A percentile compares a stretch with the other conserved stretches of the same genome.
These are phyloP conservation scores for Simmondsia chinensis DNA, from an alignment of 148 eudicot genomes.

Conservation along the genomic window DNA sequence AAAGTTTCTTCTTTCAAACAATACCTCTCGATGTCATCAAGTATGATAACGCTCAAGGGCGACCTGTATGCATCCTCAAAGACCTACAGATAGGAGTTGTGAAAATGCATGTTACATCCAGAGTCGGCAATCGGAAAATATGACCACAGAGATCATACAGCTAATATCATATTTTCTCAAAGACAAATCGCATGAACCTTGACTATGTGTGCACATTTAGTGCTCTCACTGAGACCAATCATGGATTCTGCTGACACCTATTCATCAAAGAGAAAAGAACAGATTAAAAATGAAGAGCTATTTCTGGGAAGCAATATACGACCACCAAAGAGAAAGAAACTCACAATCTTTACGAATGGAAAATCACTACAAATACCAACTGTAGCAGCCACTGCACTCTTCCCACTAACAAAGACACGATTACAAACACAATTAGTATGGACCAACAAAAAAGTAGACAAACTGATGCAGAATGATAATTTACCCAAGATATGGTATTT, in stretches of 20 bases:
- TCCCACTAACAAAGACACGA: slow-evolving; percentile 46
- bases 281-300: too few relatives aligned
- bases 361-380: slow-evolving; percentile 95
- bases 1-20: not conserved
- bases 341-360: slow-evolving; percentile 93
- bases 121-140: too few relatives aligned
- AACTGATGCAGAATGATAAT: not conserved
- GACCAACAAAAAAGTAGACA: not conserved
- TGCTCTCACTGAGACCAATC: slow-evolving; percentile 89
- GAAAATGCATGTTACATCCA: too few relatives aligned
- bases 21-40: slow-evolving; percentile 93
- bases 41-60: slow-evolving; percentile 76
- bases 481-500: too few relatives aligned
- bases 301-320: not conserved
- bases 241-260: slow-evolving; percentile 94
- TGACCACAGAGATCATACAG: too few relatives aligned
- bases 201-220: slow-evolving; percentile 83
- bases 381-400: slow-evolving; percentile 94
- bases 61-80: slow-evolving; percentile 96
- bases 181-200: slow-evolving; percentile 73
- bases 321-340: slow-evolving; percentile 12
- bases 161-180: too few relatives aligned
- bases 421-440: slow-evolving; percentile 4
- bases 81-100: slow-evolving; percentile 41
- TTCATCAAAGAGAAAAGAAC: too few relatives aligned